Base-by-base conservation (phyloP, 495 filamentous ascomycete species). In the Lasiosphaeria ovina region DNA sequence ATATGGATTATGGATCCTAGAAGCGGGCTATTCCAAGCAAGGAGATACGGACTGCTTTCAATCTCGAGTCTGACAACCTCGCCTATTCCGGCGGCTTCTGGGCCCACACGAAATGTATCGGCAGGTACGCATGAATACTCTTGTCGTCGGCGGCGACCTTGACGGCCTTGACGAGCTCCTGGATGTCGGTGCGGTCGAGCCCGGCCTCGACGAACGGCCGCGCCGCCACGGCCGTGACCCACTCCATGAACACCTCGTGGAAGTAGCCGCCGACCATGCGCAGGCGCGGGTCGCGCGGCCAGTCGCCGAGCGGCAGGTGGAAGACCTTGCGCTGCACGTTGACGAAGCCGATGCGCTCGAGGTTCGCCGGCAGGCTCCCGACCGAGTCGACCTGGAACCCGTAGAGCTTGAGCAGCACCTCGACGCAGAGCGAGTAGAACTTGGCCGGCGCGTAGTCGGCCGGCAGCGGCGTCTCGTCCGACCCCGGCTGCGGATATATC, bases 291-390 rank as follows among this genome's bases (percentile, higher is more conserved):
- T 89, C 81, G 34, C 71, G 76, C 3, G 83, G 72, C 87, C 88
- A 90, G 8, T 79, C 74, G 6, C 85, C 85, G 35, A 87, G 65
- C 0, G 87, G 88, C 61, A 87, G 70, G 58, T 87, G 81, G 53
- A 78, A 86, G 1, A 74, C 62, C 34, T 69, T 72, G 50, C 81
- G 72, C 12, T 76, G 69, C n/a, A 86, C 74, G 54, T 85, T 81
- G 40, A 76, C 64, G 65, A 85, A 87, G 6, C 83, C 83, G 4
- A 76, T 72, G 9, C 76, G 60, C 36, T 65, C 52, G 45, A 81
- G 72, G 33, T 69, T 60, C 4, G 68, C 68, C 3, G 72, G 69
- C 1, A 85, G 66, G 0, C 66, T 69, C 14, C 79, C 74, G 2
- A 68, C 67, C 1, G 76, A 63, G 11, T 71, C 69, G 32, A 79